These are phyloP conservation scores for Colletotrichum salicis DNA, from an alignment of 2,329 filamentous ascomycete species.

Conservation along the genomic window DNA sequence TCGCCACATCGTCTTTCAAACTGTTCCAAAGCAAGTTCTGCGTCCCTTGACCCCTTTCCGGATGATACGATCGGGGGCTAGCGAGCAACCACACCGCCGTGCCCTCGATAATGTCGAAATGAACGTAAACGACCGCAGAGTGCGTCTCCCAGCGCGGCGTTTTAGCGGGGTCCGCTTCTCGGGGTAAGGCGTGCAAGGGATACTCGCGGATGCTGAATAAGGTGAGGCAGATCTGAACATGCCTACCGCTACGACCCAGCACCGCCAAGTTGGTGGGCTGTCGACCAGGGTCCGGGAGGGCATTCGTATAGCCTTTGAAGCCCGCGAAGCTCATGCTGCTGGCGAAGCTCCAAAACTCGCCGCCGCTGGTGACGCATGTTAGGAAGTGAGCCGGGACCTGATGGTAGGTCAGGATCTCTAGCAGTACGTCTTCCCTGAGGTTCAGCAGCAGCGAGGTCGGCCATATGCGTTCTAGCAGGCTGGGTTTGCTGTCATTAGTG, in stretches of 20 bases:
- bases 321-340: conserved; percentile 20
- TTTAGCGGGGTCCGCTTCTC: not conserved
- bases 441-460: conserved; percentile 20
- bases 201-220: conserved; percentile 18
- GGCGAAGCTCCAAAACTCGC: conserved; percentile 18
- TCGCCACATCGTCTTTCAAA: not conserved
- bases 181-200: conserved; percentile 9
- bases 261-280: not conserved
- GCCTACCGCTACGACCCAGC: conserved; percentile 18
- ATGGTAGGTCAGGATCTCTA: conserved; percentile 25
- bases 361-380: conserved; percentile 12
- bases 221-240: conserved; percentile 22
- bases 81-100: conserved; percentile 22
- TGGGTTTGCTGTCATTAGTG: not conserved
- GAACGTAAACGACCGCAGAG: conserved; percentile 13
- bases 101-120: conserved; percentile 21
- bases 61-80: conserved; percentile 14
- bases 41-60: conserved; percentile 9
- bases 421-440: conserved; percentile 13
- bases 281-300: not conserved
- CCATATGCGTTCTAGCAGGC: conserved; percentile 17
- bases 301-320: not conserved
- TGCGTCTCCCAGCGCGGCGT: conserved; percentile 28
- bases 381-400: conserved; percentile 15
- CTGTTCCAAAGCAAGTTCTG: conserved; percentile 21